These are phyloP conservation scores for Excoecaria agallocha DNA, from an alignment of 345 rosid species.

Conservation along the genomic window DNA sequence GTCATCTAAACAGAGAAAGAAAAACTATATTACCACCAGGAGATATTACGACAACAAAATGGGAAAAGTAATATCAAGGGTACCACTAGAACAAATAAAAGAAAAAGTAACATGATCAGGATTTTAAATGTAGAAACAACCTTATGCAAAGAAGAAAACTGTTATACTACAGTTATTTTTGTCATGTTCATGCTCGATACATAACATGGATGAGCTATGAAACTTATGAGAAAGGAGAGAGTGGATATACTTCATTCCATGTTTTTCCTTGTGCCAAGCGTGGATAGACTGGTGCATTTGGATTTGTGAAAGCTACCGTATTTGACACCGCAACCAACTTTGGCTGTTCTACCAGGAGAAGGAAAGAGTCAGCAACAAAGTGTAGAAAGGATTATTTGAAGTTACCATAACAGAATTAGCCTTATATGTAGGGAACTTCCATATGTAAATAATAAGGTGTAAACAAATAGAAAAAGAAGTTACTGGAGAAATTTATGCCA, in stretches of 20 bases:
- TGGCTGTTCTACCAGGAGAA: constrained; percentile 38
- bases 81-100: neutral
- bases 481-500: neutral
- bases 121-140: neutral
- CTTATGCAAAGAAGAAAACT: neutral
- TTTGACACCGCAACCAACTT: constrained; percentile 66
- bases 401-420: neutral
- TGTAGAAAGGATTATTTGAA: neutral
- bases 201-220: neutral
- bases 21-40: neutral
- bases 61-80: neutral
- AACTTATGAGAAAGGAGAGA: constrained; percentile 2
- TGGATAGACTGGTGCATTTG: constrained; percentile 72
- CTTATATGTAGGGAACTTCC: neutral
- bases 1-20: constrained; percentile 50
- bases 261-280: constrained; percentile 64
- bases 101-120: neutral
- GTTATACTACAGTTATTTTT: neutral
- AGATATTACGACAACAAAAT: neutral
- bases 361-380: neutral
- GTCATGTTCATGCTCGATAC: neutral
- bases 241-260: constrained; percentile 64
- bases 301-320: constrained; percentile 50
- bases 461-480: neutral
- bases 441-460: too few relatives aligned